Percentiles rank a stretch among this genome's conserved stretches.
Evolutionary conservation across 768 basidiomycete genomes (phyloP).

Genomic region (Tulasnella sp.): DNA sequence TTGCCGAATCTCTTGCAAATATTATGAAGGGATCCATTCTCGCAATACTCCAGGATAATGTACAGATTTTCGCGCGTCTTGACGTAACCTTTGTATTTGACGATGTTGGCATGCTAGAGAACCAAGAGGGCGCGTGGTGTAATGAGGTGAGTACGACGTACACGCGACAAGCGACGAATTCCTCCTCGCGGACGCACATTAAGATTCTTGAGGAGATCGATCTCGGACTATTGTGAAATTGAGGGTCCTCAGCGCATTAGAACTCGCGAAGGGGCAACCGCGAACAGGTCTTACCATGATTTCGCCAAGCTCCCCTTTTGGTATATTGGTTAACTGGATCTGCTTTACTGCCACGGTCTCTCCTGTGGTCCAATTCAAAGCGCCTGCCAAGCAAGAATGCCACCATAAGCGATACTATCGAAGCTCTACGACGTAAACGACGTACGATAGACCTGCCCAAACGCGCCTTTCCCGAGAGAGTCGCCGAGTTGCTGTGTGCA

Average conservation of each 20-base stretch:
- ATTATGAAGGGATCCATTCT: slow-evolving; percentile 93
- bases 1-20: slow-evolving; percentile 97
- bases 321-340: slow-evolving; percentile 88
- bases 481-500: slow-evolving; percentile 86
- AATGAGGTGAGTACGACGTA: neutral
- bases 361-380: slow-evolving; percentile 90
- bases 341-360: slow-evolving; percentile 99
- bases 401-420: neutral
- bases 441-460: slow-evolving; percentile 94
- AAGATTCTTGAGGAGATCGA: slow-evolving; percentile 93
- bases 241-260: neutral
- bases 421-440: slow-evolving; percentile 23
- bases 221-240: slow-evolving; percentile 63
- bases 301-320: slow-evolving; percentile 86
- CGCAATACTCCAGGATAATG: slow-evolving; percentile 98
- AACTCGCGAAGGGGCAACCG: neutral
- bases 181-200: slow-evolving; percentile 48
- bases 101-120: slow-evolving; percentile 85
- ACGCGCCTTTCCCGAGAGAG: slow-evolving; percentile 91
- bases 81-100: slow-evolving; percentile 98
- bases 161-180: slow-evolving; percentile 11
- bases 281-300: slow-evolving; percentile 64
- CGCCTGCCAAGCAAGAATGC: slow-evolving; percentile 43
- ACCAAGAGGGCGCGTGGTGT: neutral
- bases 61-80: slow-evolving; percentile 90